These are phyloP conservation scores for Rhizopogon salebrosus DNA, from an alignment of 768 basidiomycete species.

Conservation along the genomic window DNA sequence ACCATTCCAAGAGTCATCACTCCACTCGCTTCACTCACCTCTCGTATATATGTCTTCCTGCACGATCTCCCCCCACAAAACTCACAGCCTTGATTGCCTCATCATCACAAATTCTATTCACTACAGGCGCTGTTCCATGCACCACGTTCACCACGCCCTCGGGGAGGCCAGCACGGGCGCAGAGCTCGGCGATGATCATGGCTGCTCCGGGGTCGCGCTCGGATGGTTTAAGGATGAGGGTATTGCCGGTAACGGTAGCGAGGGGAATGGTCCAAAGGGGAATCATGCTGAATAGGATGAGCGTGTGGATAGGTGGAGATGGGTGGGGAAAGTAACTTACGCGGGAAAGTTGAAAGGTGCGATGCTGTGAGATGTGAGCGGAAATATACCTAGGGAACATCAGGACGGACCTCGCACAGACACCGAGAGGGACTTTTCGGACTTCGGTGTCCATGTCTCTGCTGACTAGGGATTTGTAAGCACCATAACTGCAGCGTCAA, in stretches of 20 bases:
- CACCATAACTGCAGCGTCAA: background rate
- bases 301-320: slow-evolving; percentile 1
- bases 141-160: slow-evolving; percentile 87
- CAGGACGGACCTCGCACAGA: slow-evolving; percentile 57
- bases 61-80: slow-evolving; percentile 92
- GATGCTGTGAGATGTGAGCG: slow-evolving; percentile 37
- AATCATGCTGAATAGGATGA: slow-evolving; percentile 64
- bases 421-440: slow-evolving; percentile 79
- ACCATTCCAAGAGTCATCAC: slow-evolving; percentile 1
- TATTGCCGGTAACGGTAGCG: slow-evolving; percentile 88
- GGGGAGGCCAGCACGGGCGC: slow-evolving; percentile 82
- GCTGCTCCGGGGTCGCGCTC: slow-evolving; percentile 96
- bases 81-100: slow-evolving; percentile 90
- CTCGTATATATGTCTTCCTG: slow-evolving; percentile 92
- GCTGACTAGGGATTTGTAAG: slow-evolving; percentile 50
- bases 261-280: slow-evolving; percentile 94
- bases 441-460: slow-evolving; percentile 96
- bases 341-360: slow-evolving; percentile 91
- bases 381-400: background rate
- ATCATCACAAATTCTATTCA: slow-evolving; percentile 92
- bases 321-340: slow-evolving; percentile 35
- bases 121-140: slow-evolving; percentile 85
- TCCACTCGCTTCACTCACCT: slow-evolving; percentile 36
- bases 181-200: slow-evolving; percentile 96
- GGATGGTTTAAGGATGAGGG: slow-evolving; percentile 90